Conservation (phyloP, 345 rosid species). For the Camelina hispida region DNA sequence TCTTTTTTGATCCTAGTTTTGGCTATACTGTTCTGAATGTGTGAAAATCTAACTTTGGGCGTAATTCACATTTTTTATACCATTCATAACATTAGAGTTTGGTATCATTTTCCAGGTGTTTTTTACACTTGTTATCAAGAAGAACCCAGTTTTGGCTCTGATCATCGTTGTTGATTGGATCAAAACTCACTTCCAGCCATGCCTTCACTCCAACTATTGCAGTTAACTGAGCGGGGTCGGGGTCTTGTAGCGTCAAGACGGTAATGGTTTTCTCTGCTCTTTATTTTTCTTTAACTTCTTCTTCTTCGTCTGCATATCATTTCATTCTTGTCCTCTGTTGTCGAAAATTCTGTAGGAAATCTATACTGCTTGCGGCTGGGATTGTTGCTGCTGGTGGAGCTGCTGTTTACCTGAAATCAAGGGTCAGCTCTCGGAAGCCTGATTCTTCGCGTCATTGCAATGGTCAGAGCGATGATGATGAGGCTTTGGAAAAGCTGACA, state of each 20-base stretch:
- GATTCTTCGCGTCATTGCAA: constrained; percentile 52
- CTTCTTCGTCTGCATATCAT: neutral
- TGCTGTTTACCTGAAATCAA: constrained; percentile 73
- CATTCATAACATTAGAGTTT: constrained; percentile 17
- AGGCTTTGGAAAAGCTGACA: constrained; percentile 46
- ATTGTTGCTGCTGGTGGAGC: constrained; percentile 87
- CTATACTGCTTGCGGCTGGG: constrained; percentile 79
- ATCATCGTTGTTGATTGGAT: constrained; percentile 27
- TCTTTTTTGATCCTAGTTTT: constrained; percentile 9
- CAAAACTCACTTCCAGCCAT: constrained; percentile 48
- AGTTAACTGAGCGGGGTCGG: constrained; percentile 83
- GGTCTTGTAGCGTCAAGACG: constrained; percentile 82
- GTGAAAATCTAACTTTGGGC: constrained; percentile 5
- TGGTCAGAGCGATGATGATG: constrained; percentile 56
- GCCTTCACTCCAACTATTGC: constrained; percentile 92
- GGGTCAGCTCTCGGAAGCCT: constrained; percentile 48
- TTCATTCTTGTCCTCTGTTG: neutral
- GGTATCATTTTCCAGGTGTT: constrained; percentile 46
- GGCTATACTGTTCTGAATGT: neutral
- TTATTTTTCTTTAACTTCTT: neutral
- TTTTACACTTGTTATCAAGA: constrained; percentile 34
- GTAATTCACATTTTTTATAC: constrained; percentile 10
- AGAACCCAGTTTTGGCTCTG: constrained; percentile 40
- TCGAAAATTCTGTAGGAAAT: constrained; percentile 57
- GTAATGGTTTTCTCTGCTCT: constrained; percentile 46